Conservation (phyloP, 2,329 filamentous ascomycete genomes). For the Talaromyces sp. region DNA sequence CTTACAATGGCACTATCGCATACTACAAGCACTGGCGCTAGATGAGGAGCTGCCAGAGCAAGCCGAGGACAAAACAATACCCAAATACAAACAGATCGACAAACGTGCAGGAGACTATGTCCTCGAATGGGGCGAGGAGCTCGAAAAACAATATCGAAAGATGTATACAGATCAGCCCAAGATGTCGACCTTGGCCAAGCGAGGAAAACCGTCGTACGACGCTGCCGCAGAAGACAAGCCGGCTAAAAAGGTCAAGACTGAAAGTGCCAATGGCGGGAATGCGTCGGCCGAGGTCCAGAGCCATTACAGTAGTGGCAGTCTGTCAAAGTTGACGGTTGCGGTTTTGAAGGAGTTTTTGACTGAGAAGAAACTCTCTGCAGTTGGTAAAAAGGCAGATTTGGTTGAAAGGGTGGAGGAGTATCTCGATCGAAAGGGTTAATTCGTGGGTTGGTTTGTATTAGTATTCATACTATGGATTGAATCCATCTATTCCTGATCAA, state of each 20-base stretch:
- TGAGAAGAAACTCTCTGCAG: conserved; percentile 42
- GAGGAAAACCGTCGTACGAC: conserved; percentile 31
- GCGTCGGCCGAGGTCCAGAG: conserved; percentile 41
- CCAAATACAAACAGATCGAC: conserved; percentile 82
- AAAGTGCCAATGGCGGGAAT: conserved; percentile 26
- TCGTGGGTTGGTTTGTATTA: background rate
- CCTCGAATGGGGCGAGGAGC: conserved; percentile 68
- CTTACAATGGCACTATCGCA: conserved; percentile 95
- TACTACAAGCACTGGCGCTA: conserved; percentile 84
- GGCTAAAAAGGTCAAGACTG: conserved; percentile 51
- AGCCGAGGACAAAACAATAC: conserved; percentile 74
- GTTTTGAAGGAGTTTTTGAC: conserved; percentile 49
- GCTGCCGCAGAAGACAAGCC: conserved; percentile 29
- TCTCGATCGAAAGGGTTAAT: conserved; percentile 45
- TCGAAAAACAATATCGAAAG: conserved; percentile 59
- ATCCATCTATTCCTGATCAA: background rate
- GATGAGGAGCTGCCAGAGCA: conserved; percentile 83
- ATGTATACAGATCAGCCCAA: conserved; percentile 45
- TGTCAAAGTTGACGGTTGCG: conserved; percentile 50
- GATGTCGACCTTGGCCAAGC: conserved; percentile 49
- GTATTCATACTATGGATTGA: background rate
- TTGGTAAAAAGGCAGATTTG: conserved; percentile 53
- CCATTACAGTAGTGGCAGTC: conserved; percentile 43
- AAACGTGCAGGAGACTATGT: conserved; percentile 82
- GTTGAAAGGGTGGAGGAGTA: conserved; percentile 51